Base-by-base conservation (phyloP, 352 stramenopile species). In the Globisporangium radiosum region DNA sequence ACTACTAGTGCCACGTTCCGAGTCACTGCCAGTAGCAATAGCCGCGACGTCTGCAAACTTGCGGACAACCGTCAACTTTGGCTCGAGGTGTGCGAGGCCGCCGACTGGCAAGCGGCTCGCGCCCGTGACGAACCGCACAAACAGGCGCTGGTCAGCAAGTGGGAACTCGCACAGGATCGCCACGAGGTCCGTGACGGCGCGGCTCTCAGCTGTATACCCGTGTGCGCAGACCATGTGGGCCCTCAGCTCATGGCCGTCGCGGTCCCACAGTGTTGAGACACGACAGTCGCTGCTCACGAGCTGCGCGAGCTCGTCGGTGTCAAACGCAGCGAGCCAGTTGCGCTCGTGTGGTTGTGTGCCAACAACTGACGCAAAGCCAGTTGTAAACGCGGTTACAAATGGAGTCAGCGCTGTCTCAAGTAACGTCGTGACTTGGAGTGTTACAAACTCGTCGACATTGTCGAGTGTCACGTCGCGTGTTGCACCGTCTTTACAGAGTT, bases 61-160 rank as follows among this genome's bases (percentile, higher is more conserved):
- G 39, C 85, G 81, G 53, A 97, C 88, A 42, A 97, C 86, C 49
- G 88, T 97, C 55, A 97, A 80, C 57, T 91, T 84, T 7, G 88
- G 88, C 57, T 89, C 78, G 33, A 97, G 80, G 51, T 77, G 80
- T 14, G 69, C 73, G 54, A 95, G 73, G 4, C 88, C 88, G n/a
- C 87, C 88, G 11, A 93, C 68, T 15, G 88, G 88, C 60, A 97
- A 64, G 4, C 88, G 85, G 54, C 90, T 88, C 9, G 87, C 86
- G 36, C 88, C 88, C 43, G 87, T 96, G n/a, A 97, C 80, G 65
- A 97, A 97, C 45, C 80, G 78, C 57, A 97, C 81, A 75, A 97
- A 97, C 25, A 86, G 72, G 6, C 81, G 75, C 62, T 92, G 84
- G 45, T 95, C 80, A 4, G 75, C 76, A 33, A 81, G 44, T 36